Evolutionary conservation across 2,329 filamentous ascomycete genomes (phyloP).

Genomic region (Beauveria australis): DNA sequence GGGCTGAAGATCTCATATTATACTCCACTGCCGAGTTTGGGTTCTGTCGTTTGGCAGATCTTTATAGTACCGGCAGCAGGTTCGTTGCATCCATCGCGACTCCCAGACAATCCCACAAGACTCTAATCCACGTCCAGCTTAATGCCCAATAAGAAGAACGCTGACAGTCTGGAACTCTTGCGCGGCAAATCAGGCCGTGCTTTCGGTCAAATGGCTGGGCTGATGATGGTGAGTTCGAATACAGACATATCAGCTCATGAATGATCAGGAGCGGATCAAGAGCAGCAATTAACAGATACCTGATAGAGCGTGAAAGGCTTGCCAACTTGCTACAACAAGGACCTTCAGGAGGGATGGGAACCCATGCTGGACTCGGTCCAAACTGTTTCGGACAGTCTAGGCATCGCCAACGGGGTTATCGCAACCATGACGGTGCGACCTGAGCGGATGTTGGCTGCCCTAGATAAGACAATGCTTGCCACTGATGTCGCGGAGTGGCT

Average conservation of each 20-base stretch:
- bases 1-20: constrained; percentile 79
- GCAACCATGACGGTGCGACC: constrained; percentile 57
- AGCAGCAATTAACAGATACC: constrained; percentile 20
- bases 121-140: constrained; percentile 1
- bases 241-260: constrained; percentile 16
- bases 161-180: constrained; percentile 62
- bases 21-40: constrained; percentile 71
- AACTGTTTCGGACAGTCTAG: constrained; percentile 63
- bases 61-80: constrained; percentile 64
- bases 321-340: constrained; percentile 69
- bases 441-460: constrained; percentile 61
- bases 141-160: constrained; percentile 83
- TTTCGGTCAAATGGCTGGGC: constrained; percentile 73
- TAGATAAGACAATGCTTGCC: constrained; percentile 68
- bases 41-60: constrained; percentile 68
- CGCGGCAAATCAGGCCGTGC: constrained; percentile 67
- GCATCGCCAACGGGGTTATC: constrained; percentile 66
- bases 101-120: constrained; percentile 3
- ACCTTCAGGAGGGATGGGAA: constrained; percentile 68
- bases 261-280: constrained; percentile 19
- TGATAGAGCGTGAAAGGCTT: constrained; percentile 47
- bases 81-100: constrained; percentile 25
- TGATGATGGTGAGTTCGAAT: constrained; percentile 47
- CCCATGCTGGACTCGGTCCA: constrained; percentile 69
- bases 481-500: constrained; percentile 57